These are phyloP conservation scores for Fusarium domesticum DNA, from an alignment of 2,329 filamentous ascomycete species.

Conservation along the genomic window DNA sequence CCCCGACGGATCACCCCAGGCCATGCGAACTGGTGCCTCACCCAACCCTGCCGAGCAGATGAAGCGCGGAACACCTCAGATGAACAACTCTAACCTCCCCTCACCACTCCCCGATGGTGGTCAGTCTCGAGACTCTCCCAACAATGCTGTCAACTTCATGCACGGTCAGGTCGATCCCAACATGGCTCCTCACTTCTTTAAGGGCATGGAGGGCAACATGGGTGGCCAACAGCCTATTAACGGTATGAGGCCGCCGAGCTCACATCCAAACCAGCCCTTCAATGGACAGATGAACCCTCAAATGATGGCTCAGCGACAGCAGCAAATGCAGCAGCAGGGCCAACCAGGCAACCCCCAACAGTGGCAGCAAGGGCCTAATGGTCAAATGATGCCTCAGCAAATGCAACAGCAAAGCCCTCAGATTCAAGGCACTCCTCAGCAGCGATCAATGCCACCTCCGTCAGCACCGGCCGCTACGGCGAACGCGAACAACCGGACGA, in stretches of 20 bases:
- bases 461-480: constrained; percentile 52
- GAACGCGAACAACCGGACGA: constrained; percentile 52
- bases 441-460: constrained; percentile 66
- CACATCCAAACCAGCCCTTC: constrained; percentile 59
- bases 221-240: constrained; percentile 52
- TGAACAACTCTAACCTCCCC: constrained; percentile 65
- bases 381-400: constrained; percentile 40
- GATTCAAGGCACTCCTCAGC: constrained; percentile 68
- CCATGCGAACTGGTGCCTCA: constrained; percentile 65
- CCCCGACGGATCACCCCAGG: constrained; percentile 68
- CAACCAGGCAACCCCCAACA: constrained; percentile 36
- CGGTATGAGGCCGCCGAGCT: constrained; percentile 66
- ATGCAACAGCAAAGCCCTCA: constrained; percentile 42
- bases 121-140: constrained; percentile 65
- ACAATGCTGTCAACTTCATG: constrained; percentile 61
- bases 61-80: constrained; percentile 73
- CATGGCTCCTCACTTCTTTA: constrained; percentile 60
- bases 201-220: constrained; percentile 50
- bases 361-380: constrained; percentile 42
- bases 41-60: constrained; percentile 77
- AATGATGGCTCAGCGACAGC: constrained; percentile 51
- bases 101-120: constrained; percentile 68
- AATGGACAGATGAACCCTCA: constrained; percentile 59
- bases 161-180: constrained; percentile 59
- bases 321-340: constrained; percentile 38